These are phyloP conservation scores for Candida tammaniensis DNA, from an alignment of 805 yeast genomes.

Conservation along the genomic window DNA sequence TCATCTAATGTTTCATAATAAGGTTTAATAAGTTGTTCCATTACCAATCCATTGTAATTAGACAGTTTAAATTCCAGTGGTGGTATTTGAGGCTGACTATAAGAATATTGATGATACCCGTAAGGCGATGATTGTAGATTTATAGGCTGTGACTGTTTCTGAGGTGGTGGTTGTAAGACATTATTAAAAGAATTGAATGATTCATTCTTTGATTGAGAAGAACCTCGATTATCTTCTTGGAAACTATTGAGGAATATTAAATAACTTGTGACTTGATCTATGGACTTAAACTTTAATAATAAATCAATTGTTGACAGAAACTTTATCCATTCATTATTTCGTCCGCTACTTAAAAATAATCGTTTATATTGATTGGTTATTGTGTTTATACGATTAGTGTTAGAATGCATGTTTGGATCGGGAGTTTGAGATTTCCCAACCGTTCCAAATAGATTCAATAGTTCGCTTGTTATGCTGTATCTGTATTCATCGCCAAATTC, in stretches of 20 bases:
- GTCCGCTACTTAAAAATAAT: constrained; percentile 8
- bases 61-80: neutral
- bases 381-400: neutral
- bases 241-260: no score
- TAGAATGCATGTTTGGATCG: no score
- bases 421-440: no score
- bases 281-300: constrained; percentile 24
- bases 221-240: no score
- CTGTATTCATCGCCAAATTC: constrained; percentile 35
- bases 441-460: constrained; percentile 15
- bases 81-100: neutral
- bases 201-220: no score
- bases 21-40: constrained; percentile 18
- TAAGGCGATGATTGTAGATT: constrained; percentile 14
- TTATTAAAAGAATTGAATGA: no score
- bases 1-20: constrained; percentile 32
- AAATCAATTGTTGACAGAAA: constrained; percentile 30
- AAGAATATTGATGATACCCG: neutral
- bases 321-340: constrained; percentile 26
- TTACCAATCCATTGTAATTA: constrained; percentile 1
- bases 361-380: constrained; percentile 3
- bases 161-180: no score
- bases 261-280: constrained; percentile 34
- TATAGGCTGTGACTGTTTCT: neutral
- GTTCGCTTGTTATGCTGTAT: constrained; percentile 29